phyloP scores from a whole-genome alignment of 1,284 basidiomycete species.

The Boletus subluridellus region DNA sequence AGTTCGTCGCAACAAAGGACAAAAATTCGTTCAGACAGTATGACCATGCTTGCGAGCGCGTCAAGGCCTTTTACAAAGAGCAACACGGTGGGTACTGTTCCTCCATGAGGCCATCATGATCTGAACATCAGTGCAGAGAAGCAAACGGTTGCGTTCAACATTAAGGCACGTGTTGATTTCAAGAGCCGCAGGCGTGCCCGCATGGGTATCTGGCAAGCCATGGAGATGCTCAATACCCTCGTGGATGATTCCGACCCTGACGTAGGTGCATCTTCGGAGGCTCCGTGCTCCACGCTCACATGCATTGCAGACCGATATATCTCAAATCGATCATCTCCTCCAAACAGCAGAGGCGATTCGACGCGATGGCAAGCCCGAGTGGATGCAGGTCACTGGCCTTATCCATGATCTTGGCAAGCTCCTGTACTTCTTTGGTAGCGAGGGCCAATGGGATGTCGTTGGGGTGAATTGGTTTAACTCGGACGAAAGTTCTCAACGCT shows the following conservation, averaged over 20 bases:
- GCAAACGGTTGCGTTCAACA: conserved; percentile 84
- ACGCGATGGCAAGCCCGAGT: conserved; percentile 82
- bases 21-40: conserved; percentile 72
- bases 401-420: conserved; percentile 89
- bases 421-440: conserved; percentile 74
- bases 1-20: conserved; percentile 76
- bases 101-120: not conserved
- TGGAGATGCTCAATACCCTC: conserved; percentile 85
- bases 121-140: conserved; percentile 52
- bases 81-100: conserved; percentile 62
- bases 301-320: conserved; percentile 57
- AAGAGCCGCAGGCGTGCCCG: conserved; percentile 59
- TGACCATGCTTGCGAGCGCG: conserved; percentile 78
- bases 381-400: conserved; percentile 88
- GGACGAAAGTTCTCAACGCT: conserved; percentile 6
- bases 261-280: conserved; percentile 40
- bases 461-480: conserved; percentile 45
- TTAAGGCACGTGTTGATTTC: conserved; percentile 71
- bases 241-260: conserved; percentile 89
- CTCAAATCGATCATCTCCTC: conserved; percentile 87
- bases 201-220: conserved; percentile 88
- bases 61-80: conserved; percentile 84
- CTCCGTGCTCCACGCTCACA: conserved; percentile 11
- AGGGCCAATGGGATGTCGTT: conserved; percentile 92
- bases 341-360: conserved; percentile 92